A percentile compares a stretch with the other conserved stretches of the same genome.
Evolutionary conservation across 163 green algal genomes (phyloP).

Genomic region (Scenedesmus sp.): DNA sequence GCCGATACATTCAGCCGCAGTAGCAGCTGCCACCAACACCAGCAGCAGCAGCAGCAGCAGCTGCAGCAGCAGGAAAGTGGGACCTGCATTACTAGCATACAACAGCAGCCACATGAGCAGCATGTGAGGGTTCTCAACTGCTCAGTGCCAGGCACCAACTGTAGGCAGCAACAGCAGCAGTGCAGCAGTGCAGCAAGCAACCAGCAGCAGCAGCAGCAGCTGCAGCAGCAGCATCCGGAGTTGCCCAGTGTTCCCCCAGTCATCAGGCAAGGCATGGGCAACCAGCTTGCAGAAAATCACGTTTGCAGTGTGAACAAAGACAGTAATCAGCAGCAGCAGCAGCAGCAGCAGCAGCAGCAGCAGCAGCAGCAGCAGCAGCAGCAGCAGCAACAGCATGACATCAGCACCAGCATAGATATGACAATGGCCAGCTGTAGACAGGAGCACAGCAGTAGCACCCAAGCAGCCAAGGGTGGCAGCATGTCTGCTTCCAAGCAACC

Average conservation of each 20-base stretch:
- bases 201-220: neutral
- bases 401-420: neutral
- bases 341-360: neutral
- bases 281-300: neutral
- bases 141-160: neutral
- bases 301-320: slow-evolving; percentile 1
- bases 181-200: neutral
- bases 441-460: neutral
- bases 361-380: neutral
- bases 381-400: neutral
- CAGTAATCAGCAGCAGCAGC: neutral
- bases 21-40: neutral
- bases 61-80: no score
- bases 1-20: neutral
- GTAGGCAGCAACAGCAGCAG: neutral
- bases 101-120: neutral
- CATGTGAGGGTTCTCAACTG: neutral
- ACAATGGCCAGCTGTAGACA: neutral
- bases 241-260: neutral
- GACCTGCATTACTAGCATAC: neutral
- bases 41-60: slow-evolving; percentile 28
- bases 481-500: neutral
- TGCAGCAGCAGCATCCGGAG: neutral
- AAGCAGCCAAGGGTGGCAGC: neutral
- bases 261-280: neutral